Base-by-base conservation (phyloP, 768 basidiomycete species). In the Mycena floridula region DNA sequence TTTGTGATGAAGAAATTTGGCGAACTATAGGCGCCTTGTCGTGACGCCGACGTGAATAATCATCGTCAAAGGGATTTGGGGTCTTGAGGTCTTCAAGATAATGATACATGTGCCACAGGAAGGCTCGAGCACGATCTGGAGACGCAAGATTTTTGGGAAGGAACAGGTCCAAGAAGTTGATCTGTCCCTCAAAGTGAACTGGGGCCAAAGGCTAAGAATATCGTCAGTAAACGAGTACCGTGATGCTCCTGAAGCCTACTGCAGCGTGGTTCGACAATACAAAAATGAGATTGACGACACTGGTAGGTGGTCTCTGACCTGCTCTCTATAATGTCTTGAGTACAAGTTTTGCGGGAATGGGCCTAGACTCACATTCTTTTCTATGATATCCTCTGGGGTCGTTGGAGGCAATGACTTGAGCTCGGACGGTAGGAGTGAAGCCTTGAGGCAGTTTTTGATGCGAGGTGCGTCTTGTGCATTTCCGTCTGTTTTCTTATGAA, bases 401-500 rank as follows among this genome's bases (percentile, higher is more conserved):
- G 83, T 79, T 11, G 89, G 87, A 32, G 81, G 79, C 36, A 77
- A 67, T 1, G 68, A 66, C 59, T 76, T 81, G 50, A 73, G 65
- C 57, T 94, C 90, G 42, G 74, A 74, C 30, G 85, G 76, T 25
- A 91, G 71, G 20, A 85, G 67, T 25, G 85, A 84, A 28, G 85
- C 88, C 59, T 92, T 93, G 41, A 94, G 72, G 59, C 85, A 86
- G 50, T 89, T 89, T 64, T 94, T 94, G 63, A 94, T 89, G 48
- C 91, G 79, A 18, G 91, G 90, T 30, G 90, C 90, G 60, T 94
- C 90, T 60, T 92, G 89, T 6, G 89, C 79, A 60, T 91, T 90
- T 15, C 85, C 86, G 52, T 85, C 83, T 13, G 89, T 88, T 67
- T 87, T 88, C 59, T 93, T 90, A 22, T 93, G 67, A 24, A 85